Base-by-base conservation (phyloP, 2,329 filamentous ascomycete species). In the Colletotrichum melonis region DNA sequence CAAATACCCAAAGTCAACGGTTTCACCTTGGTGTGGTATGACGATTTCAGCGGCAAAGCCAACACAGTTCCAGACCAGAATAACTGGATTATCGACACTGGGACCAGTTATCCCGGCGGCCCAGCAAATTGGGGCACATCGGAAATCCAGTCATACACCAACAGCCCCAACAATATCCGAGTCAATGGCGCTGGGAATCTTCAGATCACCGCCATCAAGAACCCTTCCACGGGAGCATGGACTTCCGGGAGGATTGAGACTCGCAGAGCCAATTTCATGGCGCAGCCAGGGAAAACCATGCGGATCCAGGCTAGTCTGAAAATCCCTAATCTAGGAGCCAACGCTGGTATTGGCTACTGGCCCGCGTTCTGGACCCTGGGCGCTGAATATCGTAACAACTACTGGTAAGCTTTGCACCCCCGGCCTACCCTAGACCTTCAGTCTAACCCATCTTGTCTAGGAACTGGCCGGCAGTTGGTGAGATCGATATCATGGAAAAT, bases 401-500 rank as follows among this genome's bases (percentile, higher is more conserved):
- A 82, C 75, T 66, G 60, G 71, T 73, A 54, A 26, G 66, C 12
- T 24, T 32, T 35, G 85, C 57, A 79, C 82, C 74, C 8, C 5
- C 30, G 30, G 19, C 22, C 14, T n/a, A 82, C 82, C 77, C 90
- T 85, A 75, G 88, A 90, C 76, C 75, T 85, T 19, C 80, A 90
- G 78, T 81, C 80, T 7, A 90, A 90, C 80, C 83, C 83, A 0
- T 78, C 78, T 26, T 83, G 80, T 69, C 77, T 2, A 63, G 58
- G 46, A 69, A 73, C 58, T 91, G 89, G 89, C 69, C 69, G 4
- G 30, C 57, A 11, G 69, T 72, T 72, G 87, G 88, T 14, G 89
- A 87, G 73, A 86, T 94, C 0, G 86, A 93, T 55, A 87, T 93
- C 4, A 84, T 82, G n/a, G 86, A 92, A 73, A 90, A 94, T 70